phyloP scores from a whole-genome alignment of 225 moss, liverwort and hornwort species.

The Pseudisothecium myosuroides region DNA sequence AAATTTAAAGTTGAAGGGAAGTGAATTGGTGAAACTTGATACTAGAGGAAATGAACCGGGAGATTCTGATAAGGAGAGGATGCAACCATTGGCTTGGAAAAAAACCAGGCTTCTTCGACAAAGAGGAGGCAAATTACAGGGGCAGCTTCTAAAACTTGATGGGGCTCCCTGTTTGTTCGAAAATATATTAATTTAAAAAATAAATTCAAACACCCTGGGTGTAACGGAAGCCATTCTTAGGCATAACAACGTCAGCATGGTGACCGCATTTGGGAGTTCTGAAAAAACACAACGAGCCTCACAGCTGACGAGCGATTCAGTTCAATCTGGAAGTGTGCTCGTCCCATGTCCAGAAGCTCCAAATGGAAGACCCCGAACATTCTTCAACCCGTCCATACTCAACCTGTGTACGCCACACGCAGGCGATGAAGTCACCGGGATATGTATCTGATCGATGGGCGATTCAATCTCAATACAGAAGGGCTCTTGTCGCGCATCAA shows the following conservation, averaged over 20 bases:
- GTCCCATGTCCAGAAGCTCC: background rate
- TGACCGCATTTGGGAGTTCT: background rate
- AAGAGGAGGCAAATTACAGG: too few relatives aligned
- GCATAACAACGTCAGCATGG: too few relatives aligned
- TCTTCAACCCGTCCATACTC: background rate
- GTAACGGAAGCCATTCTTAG: background rate
- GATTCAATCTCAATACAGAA: background rate
- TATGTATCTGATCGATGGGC: too few relatives aligned
- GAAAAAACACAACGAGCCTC: background rate
- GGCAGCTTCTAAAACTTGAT: too few relatives aligned
- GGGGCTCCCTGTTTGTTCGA: background rate
- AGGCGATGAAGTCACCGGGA: too few relatives aligned
- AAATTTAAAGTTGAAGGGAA: too few relatives aligned
- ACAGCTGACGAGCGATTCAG: background rate
- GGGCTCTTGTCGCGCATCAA: background rate
- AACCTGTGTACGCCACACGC: background rate
- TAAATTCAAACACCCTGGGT: background rate
- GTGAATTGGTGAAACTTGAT: too few relatives aligned
- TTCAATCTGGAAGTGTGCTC: background rate
- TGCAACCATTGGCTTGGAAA: too few relatives aligned
- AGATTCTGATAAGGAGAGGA: background rate
- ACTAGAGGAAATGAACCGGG: too few relatives aligned
- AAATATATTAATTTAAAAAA: background rate
- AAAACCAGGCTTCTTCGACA: too few relatives aligned
- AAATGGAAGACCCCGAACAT: background rate